Conservation (phyloP, 2,329 filamentous ascomycete species). For the Cladophialophora bantiana region DNA sequence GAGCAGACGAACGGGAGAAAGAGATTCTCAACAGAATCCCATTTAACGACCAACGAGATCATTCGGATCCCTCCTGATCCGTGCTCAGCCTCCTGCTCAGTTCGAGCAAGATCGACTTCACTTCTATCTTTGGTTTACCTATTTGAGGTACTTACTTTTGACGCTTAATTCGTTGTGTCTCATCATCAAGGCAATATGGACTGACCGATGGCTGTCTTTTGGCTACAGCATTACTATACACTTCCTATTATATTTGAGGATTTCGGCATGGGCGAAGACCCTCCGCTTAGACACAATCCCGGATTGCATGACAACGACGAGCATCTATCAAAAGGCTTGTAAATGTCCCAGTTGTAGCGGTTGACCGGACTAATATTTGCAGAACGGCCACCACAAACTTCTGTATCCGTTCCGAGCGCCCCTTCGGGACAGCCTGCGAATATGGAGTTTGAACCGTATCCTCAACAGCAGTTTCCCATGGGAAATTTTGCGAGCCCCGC, state of each 20-base stretch:
- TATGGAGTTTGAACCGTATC: constrained; percentile 36
- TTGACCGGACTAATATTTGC: constrained; percentile 9
- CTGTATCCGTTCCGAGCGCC: constrained; percentile 9
- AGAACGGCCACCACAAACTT: constrained; percentile 25
- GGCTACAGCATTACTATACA: constrained; percentile 43
- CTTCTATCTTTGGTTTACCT: constrained; percentile 30
- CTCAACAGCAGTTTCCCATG: constrained; percentile 36
- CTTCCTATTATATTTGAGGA: constrained; percentile 44
- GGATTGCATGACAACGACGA: constrained; percentile 74
- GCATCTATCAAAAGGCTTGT: constrained; percentile 58
- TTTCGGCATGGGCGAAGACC: constrained; percentile 42
- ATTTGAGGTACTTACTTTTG: constrained; percentile 35
- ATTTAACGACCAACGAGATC: constrained; percentile 25
- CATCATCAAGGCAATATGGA: constrained; percentile 29
- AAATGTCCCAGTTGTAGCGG: not conserved
- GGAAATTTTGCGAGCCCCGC: constrained; percentile 19
- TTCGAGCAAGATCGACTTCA: constrained; percentile 22
- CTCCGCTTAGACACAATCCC: constrained; percentile 64
- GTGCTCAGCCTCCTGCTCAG: constrained; percentile 33
- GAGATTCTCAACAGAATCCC: constrained; percentile 16
- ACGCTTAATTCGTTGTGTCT: constrained; percentile 20
- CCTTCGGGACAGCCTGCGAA: constrained; percentile 19
- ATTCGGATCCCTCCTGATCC: constrained; percentile 33
- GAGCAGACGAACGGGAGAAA: constrained; percentile 24
- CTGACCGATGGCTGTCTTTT: constrained; percentile 44